Evolutionary conservation across 352 stramenopile genomes (phyloP).

Genomic region (Elongisporangium anandrum): DNA sequence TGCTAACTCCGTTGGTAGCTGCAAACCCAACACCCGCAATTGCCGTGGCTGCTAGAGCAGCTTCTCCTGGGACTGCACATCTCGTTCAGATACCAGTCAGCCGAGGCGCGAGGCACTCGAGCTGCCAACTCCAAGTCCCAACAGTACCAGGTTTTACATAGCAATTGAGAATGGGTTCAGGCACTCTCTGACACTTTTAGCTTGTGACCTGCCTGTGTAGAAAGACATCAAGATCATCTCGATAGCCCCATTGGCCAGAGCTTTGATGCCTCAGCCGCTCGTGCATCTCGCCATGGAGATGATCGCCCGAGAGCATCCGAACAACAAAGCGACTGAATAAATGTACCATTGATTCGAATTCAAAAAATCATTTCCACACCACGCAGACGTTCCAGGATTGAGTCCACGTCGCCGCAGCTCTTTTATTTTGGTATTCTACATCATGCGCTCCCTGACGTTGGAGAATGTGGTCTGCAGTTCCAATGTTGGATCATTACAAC

Average conservation of each 20-base stretch:
- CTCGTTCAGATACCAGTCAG: conserved; percentile 26
- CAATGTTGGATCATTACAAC: too few relatives aligned
- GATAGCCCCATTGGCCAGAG: conserved; percentile 32
- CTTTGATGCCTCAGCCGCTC: conserved; percentile 41
- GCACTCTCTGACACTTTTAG: neutral
- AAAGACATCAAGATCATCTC: conserved; percentile 42
- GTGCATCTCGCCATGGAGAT: conserved; percentile 30
- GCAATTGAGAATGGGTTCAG: neutral
- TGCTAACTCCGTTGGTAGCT: conserved; percentile 14
- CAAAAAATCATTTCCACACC: too few relatives aligned
- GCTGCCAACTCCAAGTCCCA: conserved; percentile 7
- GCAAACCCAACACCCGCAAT: conserved; percentile 24
- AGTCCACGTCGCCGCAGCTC: too few relatives aligned
- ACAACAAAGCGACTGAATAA: too few relatives aligned
- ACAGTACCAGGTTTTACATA: conserved; percentile 26
- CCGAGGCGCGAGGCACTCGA: neutral
- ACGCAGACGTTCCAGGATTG: too few relatives aligned
- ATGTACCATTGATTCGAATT: too few relatives aligned
- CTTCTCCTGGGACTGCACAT: conserved; percentile 46
- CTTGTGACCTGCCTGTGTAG: conserved; percentile 5
- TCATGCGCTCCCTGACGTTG: too few relatives aligned
- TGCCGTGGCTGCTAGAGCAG: conserved; percentile 42
- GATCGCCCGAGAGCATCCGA: conserved; percentile 16
- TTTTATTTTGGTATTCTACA: too few relatives aligned
- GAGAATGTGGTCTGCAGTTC: too few relatives aligned